Conservation (phyloP, 2,329 filamentous ascomycete genomes). For the Pseudogymnoascus sp. region DNA sequence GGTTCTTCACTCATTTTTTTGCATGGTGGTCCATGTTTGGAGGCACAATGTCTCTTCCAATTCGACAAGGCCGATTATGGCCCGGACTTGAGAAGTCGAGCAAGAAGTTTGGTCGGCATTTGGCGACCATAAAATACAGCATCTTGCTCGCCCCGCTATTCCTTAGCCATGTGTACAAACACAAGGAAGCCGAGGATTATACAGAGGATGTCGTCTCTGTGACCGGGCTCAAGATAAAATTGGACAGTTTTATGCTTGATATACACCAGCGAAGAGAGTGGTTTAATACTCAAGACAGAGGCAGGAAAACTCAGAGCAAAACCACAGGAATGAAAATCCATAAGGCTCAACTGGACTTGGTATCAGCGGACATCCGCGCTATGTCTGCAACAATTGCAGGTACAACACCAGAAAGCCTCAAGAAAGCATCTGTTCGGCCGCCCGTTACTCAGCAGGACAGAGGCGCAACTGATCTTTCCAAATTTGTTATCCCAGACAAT, state of each 20-base stretch:
- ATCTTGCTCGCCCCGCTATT: constrained; percentile 86
- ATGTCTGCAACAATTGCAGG: constrained; percentile 84
- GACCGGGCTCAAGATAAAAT: constrained; percentile 89
- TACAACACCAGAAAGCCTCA: constrained; percentile 68
- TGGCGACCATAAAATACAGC: constrained; percentile 98
- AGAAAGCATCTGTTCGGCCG: constrained; percentile 45
- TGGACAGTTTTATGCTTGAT: constrained; percentile 97
- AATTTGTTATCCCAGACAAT: constrained; percentile 91
- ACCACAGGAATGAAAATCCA: constrained; percentile 95
- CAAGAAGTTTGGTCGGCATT: constrained; percentile 94
- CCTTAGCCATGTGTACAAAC: constrained; percentile 95
- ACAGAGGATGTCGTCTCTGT: constrained; percentile 72
- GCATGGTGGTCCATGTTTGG: constrained; percentile 97
- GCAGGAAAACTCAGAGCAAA: constrained; percentile 65
- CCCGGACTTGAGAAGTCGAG: constrained; percentile 90
- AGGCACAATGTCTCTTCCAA: constrained; percentile 85
- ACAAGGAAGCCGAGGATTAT: constrained; percentile 89
- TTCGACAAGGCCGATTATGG: constrained; percentile 87
- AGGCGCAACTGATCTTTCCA: constrained; percentile 64
- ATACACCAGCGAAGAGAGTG: constrained; percentile 90
- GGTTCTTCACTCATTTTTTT: constrained; percentile 98
- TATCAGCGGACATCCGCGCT: constrained; percentile 84
- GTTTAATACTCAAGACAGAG: constrained; percentile 73
- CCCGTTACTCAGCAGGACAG: constrained; percentile 45
- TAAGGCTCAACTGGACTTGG: constrained; percentile 83